A percentile compares a stretch with the other conserved stretches of the same genome.
These are phyloP conservation scores for Aspergillus sp. DNA, from an alignment of 2,329 filamentous ascomycete genomes.

Conservation along the genomic window DNA sequence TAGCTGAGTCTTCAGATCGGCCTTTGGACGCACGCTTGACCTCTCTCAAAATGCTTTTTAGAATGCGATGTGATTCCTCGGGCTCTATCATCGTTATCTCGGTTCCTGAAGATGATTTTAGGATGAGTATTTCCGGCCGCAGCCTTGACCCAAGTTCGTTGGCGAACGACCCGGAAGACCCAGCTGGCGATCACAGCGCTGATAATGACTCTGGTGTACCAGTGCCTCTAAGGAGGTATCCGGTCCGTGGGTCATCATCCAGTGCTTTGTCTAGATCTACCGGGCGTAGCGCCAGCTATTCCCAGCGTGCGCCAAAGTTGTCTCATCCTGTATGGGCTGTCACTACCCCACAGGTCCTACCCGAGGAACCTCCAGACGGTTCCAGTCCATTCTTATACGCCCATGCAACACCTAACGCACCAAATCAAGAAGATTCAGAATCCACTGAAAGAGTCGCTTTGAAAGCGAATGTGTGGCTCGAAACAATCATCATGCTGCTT, in stretches of 20 bases:
- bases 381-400: constrained; percentile 54
- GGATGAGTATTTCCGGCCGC: constrained; percentile 71
- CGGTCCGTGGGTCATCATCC: constrained; percentile 31
- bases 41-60: constrained; percentile 75
- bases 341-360: constrained; percentile 53
- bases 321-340: constrained; percentile 58
- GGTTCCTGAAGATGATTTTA: constrained; percentile 68
- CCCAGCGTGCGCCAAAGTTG: constrained; percentile 34
- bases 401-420: constrained; percentile 40
- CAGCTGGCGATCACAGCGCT: constrained; percentile 34
- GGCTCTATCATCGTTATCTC: constrained; percentile 71
- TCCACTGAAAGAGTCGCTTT: constrained; percentile 48
- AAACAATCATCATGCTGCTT: constrained; percentile 71
- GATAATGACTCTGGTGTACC: constrained; percentile 37
- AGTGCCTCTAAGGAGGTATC: constrained; percentile 29
- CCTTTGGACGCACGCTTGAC: constrained; percentile 70
- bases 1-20: constrained; percentile 60
- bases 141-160: constrained; percentile 53
- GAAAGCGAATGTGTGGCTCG: constrained; percentile 70
- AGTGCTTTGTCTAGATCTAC: constrained; percentile 31
- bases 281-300: constrained; percentile 33
- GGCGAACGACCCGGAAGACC: constrained; percentile 43
- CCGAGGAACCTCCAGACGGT: constrained; percentile 51
- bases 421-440: constrained; percentile 27
- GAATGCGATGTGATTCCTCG: constrained; percentile 78